Base-by-base conservation (phyloP, 2,329 filamentous ascomycete species). In the Cladophialophora chaetospira region DNA sequence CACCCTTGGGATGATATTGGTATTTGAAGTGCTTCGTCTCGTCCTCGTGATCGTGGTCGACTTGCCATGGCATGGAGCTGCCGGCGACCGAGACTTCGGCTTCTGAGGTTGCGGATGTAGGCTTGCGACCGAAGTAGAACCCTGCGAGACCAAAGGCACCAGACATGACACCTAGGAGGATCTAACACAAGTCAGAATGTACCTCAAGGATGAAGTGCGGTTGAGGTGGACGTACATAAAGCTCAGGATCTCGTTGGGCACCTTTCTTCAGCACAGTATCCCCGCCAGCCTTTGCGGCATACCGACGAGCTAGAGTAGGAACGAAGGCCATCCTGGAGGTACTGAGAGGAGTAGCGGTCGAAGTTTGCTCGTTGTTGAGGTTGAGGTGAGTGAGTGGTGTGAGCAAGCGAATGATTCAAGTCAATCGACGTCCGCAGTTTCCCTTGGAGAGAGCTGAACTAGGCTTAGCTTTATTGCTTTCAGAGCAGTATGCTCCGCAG, bases 41-140 rank as follows among this genome's bases (percentile, higher is more conserved):
- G 72, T 86, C 85, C 67, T 80, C 78, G 23, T 58, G 63, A 76
- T 89, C 78, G 62, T 79, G 75, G 59, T 82, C 84, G 60, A 82
- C 82, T 77, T 99, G 88, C 94, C 94, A 99, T 63, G 94, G 93
- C 88, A 95, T 95, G 70, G 88, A 86, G 73, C 82, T 82, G 69
- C 85, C 78, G 72, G 87, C 85, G 70, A 95, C 85, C 71, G 82
- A 80, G 65, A 97, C 88, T 68, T 82, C 77, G 70, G 82, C 81
- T 80, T 97, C 91, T 68, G 91, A 96, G 67, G 86, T 91, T 60
- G 90, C 80, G 64, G 82, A 85, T 69, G 94, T 97, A 65, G 94
- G 94, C 70, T 89, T 88, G 75, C 87, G 84, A 76, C 89, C 90
- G 89, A 77, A 77, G 71, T 77, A 77, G 85, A 87, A 96, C 73